Percentiles rank a stretch among this genome's conserved stretches.
Evolutionary conservation across 208 protist genomes (phyloP).

Genomic region (Endotrypanum monterogeii): DNA sequence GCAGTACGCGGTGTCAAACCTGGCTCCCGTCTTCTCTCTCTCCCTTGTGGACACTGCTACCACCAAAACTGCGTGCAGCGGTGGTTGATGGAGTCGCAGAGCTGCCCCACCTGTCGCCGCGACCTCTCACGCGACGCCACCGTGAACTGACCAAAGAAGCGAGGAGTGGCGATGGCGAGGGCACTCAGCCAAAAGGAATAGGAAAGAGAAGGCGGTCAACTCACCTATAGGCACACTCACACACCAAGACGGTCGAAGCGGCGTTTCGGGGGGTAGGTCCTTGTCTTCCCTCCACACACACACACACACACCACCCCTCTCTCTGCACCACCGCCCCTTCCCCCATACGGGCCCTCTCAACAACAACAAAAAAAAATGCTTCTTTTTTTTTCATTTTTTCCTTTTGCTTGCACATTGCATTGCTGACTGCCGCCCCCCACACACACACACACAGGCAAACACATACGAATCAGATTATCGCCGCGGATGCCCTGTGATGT

Average conservation of each 20-base stretch:
- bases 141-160: constrained; percentile 2
- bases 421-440: not conserved
- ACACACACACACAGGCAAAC: not conserved
- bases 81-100: constrained; percentile 55
- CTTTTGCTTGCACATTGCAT: not conserved
- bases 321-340: not conserved
- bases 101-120: constrained; percentile 63
- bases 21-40: constrained; percentile 49
- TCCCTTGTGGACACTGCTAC: constrained; percentile 61
- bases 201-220: not conserved
- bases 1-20: constrained; percentile 26
- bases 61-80: constrained; percentile 74
- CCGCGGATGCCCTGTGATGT: not conserved
- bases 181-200: too few species aligned
- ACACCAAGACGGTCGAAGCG: not conserved
- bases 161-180: too few species aligned
- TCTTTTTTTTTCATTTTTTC: not conserved
- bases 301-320: not conserved
- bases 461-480: too few species aligned
- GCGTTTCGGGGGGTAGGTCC: not conserved
- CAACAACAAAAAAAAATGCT: not conserved
- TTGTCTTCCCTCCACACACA: not conserved
- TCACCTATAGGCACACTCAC: not conserved
- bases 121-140: constrained; percentile 35
- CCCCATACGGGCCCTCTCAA: too few species aligned